A percentile compares a stretch with the other conserved stretches of the same genome.
Evolutionary conservation across 163 green algal species (phyloP).

Genomic region (Scenedesmus sp.): DNA sequence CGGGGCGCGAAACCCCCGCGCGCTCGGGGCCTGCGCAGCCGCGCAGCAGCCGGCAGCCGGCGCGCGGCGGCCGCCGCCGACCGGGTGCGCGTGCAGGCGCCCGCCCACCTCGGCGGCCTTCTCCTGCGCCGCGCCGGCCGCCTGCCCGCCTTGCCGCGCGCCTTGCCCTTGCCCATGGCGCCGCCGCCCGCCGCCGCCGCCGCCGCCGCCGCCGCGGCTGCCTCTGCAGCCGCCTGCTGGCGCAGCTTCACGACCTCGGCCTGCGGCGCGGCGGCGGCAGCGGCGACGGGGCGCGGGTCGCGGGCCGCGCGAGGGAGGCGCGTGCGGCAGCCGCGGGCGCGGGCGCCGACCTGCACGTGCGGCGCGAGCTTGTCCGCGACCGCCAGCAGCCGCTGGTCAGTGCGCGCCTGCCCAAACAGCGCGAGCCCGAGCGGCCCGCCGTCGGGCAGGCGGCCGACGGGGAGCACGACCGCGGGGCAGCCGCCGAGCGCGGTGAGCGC

Average conservation of each 20-base stretch:
- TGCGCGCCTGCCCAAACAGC: conserved; percentile 50
- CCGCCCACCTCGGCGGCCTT: no score
- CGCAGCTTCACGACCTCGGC: conserved; percentile 21
- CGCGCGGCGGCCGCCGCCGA: no score
- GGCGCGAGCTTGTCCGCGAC: conserved; percentile 57
- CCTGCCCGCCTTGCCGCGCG: background rate
- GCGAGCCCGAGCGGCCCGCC: conserved; percentile 55
- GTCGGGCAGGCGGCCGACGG: conserved; percentile 55
- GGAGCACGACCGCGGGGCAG: conserved; percentile 33
- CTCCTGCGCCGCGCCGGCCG: background rate
- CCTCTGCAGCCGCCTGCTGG: conserved; percentile 38
- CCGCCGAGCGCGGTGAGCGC: conserved; percentile 33
- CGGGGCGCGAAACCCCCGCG: no score
- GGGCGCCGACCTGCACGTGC: conserved; percentile 45
- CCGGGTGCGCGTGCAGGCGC: no score
- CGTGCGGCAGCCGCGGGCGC: background rate
- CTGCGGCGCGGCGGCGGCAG: no score
- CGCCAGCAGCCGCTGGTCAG: conserved; percentile 61
- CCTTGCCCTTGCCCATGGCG: background rate
- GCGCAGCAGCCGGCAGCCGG: no score
- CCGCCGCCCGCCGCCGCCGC: no score
- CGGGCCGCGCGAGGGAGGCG: no score
- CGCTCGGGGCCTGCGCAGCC: no score
- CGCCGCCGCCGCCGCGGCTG: conserved; percentile 7
- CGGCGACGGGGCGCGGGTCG: no score